These are phyloP conservation scores for Aspergillus latus DNA, from an alignment of 2,329 filamentous ascomycete genomes.

Conservation along the genomic window DNA sequence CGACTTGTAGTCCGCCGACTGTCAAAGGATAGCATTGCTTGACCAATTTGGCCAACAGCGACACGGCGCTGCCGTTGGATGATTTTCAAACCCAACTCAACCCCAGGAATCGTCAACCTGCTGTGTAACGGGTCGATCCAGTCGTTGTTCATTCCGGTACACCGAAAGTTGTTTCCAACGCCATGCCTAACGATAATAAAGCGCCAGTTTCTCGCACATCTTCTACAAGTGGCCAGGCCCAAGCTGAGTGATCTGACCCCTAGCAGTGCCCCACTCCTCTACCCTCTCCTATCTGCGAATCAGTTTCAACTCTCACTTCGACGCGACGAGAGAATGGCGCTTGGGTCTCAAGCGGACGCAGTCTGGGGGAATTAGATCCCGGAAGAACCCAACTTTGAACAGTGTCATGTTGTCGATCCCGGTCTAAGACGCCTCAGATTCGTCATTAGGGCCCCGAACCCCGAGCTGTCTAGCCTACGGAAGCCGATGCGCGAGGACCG, in stretches of 20 bases:
- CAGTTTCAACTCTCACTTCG: conserved; percentile 2
- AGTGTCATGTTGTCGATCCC: conserved; percentile 12
- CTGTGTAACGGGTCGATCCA: conserved; percentile 21
- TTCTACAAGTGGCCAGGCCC: conserved; percentile 4
- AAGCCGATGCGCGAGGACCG: conserved; percentile 9
- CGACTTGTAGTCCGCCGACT: conserved; percentile 16
- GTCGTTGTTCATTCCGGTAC: conserved; percentile 17
- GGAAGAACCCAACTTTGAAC: conserved; percentile 8
- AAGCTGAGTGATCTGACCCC: not conserved
- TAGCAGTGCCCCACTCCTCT: not conserved
- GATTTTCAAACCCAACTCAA: not conserved
- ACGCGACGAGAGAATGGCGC: conserved; percentile 1
- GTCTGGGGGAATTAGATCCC: conserved; percentile 5
- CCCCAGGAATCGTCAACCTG: conserved; percentile 11
- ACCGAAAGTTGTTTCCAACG: conserved; percentile 10
- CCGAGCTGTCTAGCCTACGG: conserved; percentile 1
- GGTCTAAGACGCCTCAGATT: conserved; percentile 2
- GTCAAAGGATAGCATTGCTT: conserved; percentile 7
- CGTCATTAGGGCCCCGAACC: conserved; percentile 7
- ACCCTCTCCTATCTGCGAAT: not conserved
- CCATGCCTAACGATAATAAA: conserved; percentile 7
- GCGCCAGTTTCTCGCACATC: conserved; percentile 1
- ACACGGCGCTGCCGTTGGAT: conserved; percentile 11
- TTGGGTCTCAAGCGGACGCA: not conserved
- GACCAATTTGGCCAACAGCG: conserved; percentile 17